These are phyloP conservation scores for Fusarium avenaceum DNA, from an alignment of 2,329 filamentous ascomycete genomes.

Conservation along the genomic window DNA sequence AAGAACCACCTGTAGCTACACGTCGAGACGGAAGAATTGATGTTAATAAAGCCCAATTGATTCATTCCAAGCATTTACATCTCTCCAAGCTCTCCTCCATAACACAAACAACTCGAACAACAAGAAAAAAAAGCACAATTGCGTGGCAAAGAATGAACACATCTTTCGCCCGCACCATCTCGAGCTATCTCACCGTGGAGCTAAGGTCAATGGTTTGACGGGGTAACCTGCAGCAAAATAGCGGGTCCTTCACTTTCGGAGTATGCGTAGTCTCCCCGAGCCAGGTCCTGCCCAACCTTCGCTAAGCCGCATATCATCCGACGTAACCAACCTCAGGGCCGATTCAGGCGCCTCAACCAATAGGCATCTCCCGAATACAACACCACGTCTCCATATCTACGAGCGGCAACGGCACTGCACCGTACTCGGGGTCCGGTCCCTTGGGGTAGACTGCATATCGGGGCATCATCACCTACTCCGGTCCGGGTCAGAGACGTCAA, in stretches of 20 bases:
- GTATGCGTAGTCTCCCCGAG: slow-evolving; percentile 34
- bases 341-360: slow-evolving; percentile 32
- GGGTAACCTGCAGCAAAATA: slow-evolving; percentile 24
- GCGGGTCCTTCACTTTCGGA: slow-evolving; percentile 23
- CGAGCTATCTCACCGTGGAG: slow-evolving; percentile 27
- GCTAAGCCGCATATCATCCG: slow-evolving; percentile 22
- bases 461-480: slow-evolving; percentile 23
- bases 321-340: slow-evolving; percentile 9
- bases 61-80: not conserved
- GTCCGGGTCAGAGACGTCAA: slow-evolving; percentile 10
- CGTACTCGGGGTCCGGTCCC: slow-evolving; percentile 14
- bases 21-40: not conserved
- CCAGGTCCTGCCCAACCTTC: not conserved
- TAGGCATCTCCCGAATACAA: slow-evolving; percentile 19
- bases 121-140: slow-evolving; percentile 4
- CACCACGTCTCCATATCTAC: slow-evolving; percentile 4
- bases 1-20: not conserved
- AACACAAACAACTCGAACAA: not conserved
- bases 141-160: slow-evolving; percentile 24
- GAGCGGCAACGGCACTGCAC: slow-evolving; percentile 25
- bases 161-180: slow-evolving; percentile 18
- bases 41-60: not conserved
- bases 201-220: slow-evolving; percentile 25
- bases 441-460: slow-evolving; percentile 22
- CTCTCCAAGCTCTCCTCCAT: not conserved